Percentiles rank a stretch among this genome's conserved stretches.
These are phyloP conservation scores for Coniochaeta sp. DNA, from an alignment of 2,329 filamentous ascomycete genomes.

Conservation along the genomic window DNA sequence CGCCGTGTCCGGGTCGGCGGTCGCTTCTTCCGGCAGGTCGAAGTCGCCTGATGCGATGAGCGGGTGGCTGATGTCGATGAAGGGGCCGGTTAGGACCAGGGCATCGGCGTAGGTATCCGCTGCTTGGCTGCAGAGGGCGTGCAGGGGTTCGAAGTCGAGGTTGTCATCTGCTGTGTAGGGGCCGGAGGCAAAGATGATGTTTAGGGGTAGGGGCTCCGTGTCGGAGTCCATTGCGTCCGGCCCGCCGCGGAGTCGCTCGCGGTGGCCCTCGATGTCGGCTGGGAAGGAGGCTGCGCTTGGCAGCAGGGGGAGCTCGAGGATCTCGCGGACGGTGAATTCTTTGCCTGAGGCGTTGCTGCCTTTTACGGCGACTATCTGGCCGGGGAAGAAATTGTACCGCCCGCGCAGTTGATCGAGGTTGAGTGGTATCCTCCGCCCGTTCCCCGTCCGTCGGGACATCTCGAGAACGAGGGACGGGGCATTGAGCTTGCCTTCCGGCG, in stretches of 20 bases:
- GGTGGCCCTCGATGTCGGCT: conserved; percentile 58
- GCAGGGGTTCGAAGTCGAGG: conserved; percentile 80
- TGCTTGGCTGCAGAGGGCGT: conserved; percentile 72
- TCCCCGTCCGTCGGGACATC: conserved; percentile 75
- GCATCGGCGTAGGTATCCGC: conserved; percentile 69
- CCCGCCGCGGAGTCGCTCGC: conserved; percentile 59
- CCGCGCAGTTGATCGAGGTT: conserved; percentile 61
- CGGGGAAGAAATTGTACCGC: conserved; percentile 79
- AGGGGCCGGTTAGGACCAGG: conserved; percentile 76
- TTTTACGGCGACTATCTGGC: conserved; percentile 81
- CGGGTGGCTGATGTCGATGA: conserved; percentile 87
- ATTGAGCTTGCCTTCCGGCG: conserved; percentile 82
- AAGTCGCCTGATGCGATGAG: conserved; percentile 75
- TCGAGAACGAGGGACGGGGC: conserved; percentile 80
- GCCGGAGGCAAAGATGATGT: conserved; percentile 70
- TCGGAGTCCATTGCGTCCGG: conserved; percentile 57
- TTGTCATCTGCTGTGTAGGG: conserved; percentile 92
- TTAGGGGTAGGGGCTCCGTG: conserved; percentile 58
- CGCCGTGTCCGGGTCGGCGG: conserved; percentile 66
- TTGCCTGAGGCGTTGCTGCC: conserved; percentile 83
- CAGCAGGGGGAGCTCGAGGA: conserved; percentile 68
- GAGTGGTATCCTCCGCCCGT: conserved; percentile 72
- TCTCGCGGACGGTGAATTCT: conserved; percentile 72
- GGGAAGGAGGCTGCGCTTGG: conserved; percentile 66
- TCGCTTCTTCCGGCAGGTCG: conserved; percentile 61